Base-by-base conservation (phyloP, 805 yeast species). In the Yamadazyma insecticola region DNA sequence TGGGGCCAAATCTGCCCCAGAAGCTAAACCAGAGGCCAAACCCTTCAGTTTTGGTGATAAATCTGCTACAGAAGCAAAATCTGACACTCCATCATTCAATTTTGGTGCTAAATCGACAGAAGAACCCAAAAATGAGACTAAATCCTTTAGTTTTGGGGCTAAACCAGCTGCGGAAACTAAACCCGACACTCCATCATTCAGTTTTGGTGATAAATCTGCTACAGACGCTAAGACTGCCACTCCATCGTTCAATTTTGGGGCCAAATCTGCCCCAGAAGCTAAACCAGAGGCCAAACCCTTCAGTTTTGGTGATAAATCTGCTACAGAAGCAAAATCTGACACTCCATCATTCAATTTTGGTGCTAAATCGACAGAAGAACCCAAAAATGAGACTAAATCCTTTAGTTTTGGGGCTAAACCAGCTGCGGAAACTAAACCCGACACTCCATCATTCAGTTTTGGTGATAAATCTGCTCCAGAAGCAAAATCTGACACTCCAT, bases 21-120 rank as follows among this genome's bases (percentile, higher is more conserved):
- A 29, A 15, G 21, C 13, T 14, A 27, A 27, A 16, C n/a, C 14
- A 22, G 32, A 29, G 13, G 22, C 20, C 13, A 40, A 40, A 16
- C 9, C 28, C 5, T 44, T 48, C 24, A 29, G 43, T 7, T 48
- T 51, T 32, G 51, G 47, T 6, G 29, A 19, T 14, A 24, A 35
- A 11, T 35, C 29, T 19, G 24, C 29, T 22, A 29, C 18, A 18
- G 29, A 19, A n/a, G n/a, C 30, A 5, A 15, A 16, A 24, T 25
- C 28, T 19, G 37, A 24, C 12, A 19, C 14, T 19, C 6, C n/a
- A 24, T 7, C 16, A 16, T 13, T 34, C 25, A 26, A 12, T n/a
- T 29, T 37, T 23, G 40, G 34, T 7, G 9, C 24, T 15, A 35
- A 35, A 11, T 24, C 30, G 5, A 16, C n/a, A 13, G 26, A 24